A percentile compares a stretch with the other conserved stretches of the same genome.
phyloP scores from a whole-genome alignment of 768 basidiomycete genomes.

The Austroboletus eburneus region DNA sequence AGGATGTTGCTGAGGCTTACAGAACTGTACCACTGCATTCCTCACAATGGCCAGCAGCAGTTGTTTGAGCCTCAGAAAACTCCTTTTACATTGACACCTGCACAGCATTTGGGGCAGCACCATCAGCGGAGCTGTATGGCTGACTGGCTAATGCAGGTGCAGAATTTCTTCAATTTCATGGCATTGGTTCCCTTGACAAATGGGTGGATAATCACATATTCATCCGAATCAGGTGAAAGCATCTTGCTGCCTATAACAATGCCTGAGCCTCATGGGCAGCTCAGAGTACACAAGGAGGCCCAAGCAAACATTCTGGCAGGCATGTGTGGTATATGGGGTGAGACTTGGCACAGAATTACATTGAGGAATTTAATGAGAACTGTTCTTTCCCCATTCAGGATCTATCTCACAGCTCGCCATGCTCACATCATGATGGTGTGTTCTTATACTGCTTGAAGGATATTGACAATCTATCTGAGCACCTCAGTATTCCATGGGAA shows the following conservation, averaged over 20 bases:
- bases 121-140: no score
- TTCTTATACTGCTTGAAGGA: not conserved
- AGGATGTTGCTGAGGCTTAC: not conserved
- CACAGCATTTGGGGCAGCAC: no score
- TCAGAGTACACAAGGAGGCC: no score
- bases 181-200: no score
- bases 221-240: not conserved
- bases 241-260: not conserved
- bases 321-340: not conserved
- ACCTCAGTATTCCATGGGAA: slow-evolving; percentile 13
- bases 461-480: not conserved
- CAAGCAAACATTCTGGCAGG: not conserved
- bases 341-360: not conserved
- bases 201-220: not conserved
- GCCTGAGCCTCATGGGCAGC: not conserved
- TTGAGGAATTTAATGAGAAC: slow-evolving; percentile 1
- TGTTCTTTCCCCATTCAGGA: not conserved
- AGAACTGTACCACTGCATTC: no score
- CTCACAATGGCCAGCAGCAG: no score
- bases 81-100: no score
- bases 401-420: not conserved
- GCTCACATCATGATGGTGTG: not conserved
- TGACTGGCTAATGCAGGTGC: no score
- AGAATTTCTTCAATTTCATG: no score
- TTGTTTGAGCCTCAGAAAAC: no score